Conservation (phyloP, 768 basidiomycete genomes). For the Psilocybe sp. region DNA sequence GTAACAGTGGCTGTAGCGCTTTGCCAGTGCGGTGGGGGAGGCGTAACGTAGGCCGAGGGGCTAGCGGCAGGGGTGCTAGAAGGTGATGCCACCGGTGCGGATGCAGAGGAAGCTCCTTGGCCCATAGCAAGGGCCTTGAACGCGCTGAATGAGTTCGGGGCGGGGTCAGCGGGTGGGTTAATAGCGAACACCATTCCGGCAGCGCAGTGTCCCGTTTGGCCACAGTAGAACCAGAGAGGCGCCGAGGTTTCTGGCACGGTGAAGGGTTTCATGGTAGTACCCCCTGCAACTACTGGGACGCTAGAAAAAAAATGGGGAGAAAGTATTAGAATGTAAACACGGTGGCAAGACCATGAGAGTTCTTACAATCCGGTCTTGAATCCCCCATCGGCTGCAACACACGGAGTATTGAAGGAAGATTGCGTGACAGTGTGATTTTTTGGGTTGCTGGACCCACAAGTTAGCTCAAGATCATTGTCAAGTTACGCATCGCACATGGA, state of each 20-base stretch:
- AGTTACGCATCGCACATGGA: constrained; percentile 14
- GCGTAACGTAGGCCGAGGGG: constrained; percentile 19
- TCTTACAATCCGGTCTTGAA: constrained; percentile 37
- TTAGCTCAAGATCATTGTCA: background rate
- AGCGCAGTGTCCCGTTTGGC: constrained; percentile 52
- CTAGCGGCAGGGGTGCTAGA: constrained; percentile 13
- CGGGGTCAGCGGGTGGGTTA: constrained; percentile 45
- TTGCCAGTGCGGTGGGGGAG: constrained; percentile 31
- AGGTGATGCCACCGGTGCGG: constrained; percentile 10
- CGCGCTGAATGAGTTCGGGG: constrained; percentile 40
- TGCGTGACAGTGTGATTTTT: constrained; percentile 51
- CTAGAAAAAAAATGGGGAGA: constrained; percentile 11
- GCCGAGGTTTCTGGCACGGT: constrained; percentile 35
- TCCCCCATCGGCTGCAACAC: constrained; percentile 24
- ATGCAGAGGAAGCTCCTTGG: constrained; percentile 18
- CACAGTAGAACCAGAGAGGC: constrained; percentile 59
- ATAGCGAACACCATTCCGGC: constrained; percentile 66
- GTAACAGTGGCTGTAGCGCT: constrained; percentile 42
- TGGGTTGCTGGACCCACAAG: constrained; percentile 30
- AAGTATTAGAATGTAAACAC: background rate
- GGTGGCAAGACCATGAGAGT: background rate
- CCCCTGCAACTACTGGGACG: constrained; percentile 39
- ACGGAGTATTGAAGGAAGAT: constrained; percentile 40
- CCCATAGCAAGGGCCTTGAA: constrained; percentile 49
- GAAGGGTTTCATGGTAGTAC: constrained; percentile 34